phyloP scores from a whole-genome alignment of 148 eudicot species.

The Fagopyrum homotropicum region DNA sequence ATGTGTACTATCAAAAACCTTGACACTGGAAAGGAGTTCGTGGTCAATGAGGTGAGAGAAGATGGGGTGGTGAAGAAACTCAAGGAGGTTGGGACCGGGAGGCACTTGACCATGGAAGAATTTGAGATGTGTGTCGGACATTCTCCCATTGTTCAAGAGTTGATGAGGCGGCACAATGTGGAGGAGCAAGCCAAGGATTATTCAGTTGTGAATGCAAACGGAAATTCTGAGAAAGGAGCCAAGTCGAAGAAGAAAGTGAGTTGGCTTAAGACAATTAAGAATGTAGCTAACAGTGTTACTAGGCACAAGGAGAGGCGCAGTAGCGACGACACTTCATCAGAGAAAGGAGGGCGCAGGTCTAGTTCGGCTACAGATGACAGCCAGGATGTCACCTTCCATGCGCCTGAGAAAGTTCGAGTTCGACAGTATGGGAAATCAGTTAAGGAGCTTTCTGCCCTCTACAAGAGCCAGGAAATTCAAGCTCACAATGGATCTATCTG shows the following conservation, averaged over 20 bases:
- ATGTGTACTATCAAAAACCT: constrained; percentile 78
- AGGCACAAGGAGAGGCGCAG: constrained; percentile 67
- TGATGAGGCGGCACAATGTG: constrained; percentile 89
- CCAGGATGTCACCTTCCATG: constrained; percentile 87
- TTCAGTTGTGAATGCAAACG: constrained; percentile 26
- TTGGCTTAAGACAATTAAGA: constrained; percentile 69
- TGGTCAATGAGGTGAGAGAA: constrained; percentile 83
- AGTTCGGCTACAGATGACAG: constrained; percentile 92
- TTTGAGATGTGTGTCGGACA: constrained; percentile 84
- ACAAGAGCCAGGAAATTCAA: constrained; percentile 81
- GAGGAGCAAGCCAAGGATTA: constrained; percentile 74
- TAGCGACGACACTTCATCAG: constrained; percentile 34
- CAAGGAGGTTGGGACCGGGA: constrained; percentile 85
- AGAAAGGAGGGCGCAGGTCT: constrained; percentile 61
- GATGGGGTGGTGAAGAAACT: constrained; percentile 80
- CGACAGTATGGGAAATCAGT: constrained; percentile 78
- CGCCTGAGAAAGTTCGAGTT: constrained; percentile 82
- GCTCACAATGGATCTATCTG: constrained; percentile 93
- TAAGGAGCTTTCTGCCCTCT: constrained; percentile 68
- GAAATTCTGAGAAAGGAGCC: constrained; percentile 28
- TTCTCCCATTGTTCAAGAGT: constrained; percentile 89
- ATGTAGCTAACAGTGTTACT: constrained; percentile 62
- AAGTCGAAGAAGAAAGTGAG: constrained; percentile 70
- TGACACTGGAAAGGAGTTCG: constrained; percentile 88
- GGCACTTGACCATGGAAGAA: constrained; percentile 91